Evolutionary conservation across 306 rosid genomes (phyloP).

Genomic region (Luffa acutangula): DNA sequence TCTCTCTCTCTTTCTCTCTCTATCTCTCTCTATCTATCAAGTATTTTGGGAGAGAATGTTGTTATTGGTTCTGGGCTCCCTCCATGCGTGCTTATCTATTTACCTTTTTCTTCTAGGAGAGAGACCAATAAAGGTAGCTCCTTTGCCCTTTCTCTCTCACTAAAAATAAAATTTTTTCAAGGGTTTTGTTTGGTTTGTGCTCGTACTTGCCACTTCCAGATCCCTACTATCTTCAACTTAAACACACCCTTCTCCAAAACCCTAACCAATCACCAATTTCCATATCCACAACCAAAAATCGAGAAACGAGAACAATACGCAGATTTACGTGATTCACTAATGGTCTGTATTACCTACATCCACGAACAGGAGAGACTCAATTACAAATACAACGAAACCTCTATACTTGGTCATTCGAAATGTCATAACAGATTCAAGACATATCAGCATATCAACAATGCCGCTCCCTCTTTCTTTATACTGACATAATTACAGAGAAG

Average conservation of each 20-base stretch:
- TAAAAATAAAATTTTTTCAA: neutral
- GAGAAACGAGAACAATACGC: too few relatives aligned
- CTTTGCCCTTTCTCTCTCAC: slow-evolving; percentile 5
- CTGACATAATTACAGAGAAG: neutral
- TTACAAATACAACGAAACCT: too few relatives aligned
- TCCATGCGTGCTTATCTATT: slow-evolving; percentile 79
- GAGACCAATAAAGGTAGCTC: neutral
- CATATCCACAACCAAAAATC: slow-evolving; percentile 10
- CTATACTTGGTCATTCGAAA: too few relatives aligned
- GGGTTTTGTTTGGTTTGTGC: neutral
- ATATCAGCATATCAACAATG: too few relatives aligned
- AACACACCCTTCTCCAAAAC: slow-evolving; percentile 14
- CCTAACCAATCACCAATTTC: slow-evolving; percentile 45
- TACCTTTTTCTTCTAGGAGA: slow-evolving; percentile 12
- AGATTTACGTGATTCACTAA: too few relatives aligned
- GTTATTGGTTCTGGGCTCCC: slow-evolving; percentile 24
- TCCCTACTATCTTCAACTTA: neutral
- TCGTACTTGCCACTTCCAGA: neutral
- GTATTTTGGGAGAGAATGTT: slow-evolving; percentile 13
- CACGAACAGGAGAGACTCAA: too few relatives aligned
- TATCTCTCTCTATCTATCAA: neutral
- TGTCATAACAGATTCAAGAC: too few relatives aligned
- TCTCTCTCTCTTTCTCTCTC: slow-evolving; percentile 9
- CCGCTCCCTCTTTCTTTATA: neutral
- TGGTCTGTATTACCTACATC: too few relatives aligned